Percentiles rank a stretch among this genome's conserved stretches.
These are phyloP conservation scores for Chlamydomonas applanata DNA, from an alignment of 139 green algal genomes.

Conservation along the genomic window DNA sequence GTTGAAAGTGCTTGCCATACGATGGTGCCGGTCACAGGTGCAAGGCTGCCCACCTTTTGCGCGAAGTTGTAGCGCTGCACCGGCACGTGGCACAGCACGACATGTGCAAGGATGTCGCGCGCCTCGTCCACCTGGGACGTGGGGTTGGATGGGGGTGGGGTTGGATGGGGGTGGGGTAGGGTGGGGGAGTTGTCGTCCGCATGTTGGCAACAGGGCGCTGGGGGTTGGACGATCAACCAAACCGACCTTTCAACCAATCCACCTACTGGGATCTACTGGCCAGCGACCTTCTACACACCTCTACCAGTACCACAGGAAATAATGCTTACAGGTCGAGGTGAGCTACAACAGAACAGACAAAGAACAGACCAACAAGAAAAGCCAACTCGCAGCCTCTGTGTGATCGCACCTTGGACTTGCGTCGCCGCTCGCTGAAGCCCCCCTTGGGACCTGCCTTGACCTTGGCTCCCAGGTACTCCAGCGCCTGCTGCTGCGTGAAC, in stretches of 20 bases:
- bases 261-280: too few relatives aligned
- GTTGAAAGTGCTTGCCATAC: too few relatives aligned
- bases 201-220: background rate
- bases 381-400: too few relatives aligned
- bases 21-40: too few relatives aligned
- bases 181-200: background rate
- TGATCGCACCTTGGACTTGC: slow-evolving; percentile 50
- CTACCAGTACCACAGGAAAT: too few relatives aligned
- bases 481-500: slow-evolving; percentile 87
- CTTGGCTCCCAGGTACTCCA: slow-evolving; percentile 87
- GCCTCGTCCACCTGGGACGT: slow-evolving; percentile 79
- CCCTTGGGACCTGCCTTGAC: slow-evolving; percentile 29
- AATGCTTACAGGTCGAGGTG: too few relatives aligned
- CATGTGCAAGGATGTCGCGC: slow-evolving; percentile 88
- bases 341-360: too few relatives aligned
- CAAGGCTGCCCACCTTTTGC: slow-evolving; percentile 57
- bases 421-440: slow-evolving; percentile 32
- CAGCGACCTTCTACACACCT: too few relatives aligned
- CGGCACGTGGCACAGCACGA: slow-evolving; percentile 94
- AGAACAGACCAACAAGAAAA: too few relatives aligned
- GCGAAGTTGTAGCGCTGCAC: slow-evolving; percentile 84
- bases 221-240: background rate
- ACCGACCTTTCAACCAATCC: too few relatives aligned
- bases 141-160: background rate
- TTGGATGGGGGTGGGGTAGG: background rate